A percentile compares a stretch with the other conserved stretches of the same genome.
Conservation (phyloP, 2,329 filamentous ascomycete species). For the Cadophora gregata region DNA sequence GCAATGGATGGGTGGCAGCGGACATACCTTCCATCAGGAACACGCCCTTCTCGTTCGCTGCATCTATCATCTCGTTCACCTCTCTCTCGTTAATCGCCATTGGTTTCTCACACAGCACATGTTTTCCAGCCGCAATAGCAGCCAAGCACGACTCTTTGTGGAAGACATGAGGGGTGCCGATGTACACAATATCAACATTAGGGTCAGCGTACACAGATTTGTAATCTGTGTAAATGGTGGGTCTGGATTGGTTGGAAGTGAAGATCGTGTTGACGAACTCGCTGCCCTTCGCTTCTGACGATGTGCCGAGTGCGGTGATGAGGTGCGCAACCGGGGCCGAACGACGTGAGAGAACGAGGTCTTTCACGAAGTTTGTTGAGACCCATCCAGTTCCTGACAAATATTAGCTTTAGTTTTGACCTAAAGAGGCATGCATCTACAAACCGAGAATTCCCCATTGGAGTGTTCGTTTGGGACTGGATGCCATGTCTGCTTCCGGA, state of each 20-base stretch:
- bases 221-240: conserved; percentile 60
- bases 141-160: conserved; percentile 71
- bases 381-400: conserved; percentile 49
- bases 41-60: conserved; percentile 62
- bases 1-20: too few species aligned
- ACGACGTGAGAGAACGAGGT: conserved; percentile 47
- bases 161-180: conserved; percentile 71
- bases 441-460: conserved; percentile 22
- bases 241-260: background rate
- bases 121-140: conserved; percentile 66
- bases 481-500: background rate
- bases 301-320: conserved; percentile 51
- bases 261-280: conserved; percentile 47
- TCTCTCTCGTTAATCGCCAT: conserved; percentile 71
- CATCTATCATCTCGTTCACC: conserved; percentile 59
- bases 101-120: conserved; percentile 72
- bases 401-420: background rate
- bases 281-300: conserved; percentile 47
- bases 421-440: background rate
- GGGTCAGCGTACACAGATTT: conserved; percentile 66
- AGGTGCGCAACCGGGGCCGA: conserved; percentile 49
- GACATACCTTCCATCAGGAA: conserved; percentile 64
- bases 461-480: background rate
- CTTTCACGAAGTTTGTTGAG: conserved; percentile 53
- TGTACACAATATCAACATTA: conserved; percentile 69